Conservation (phyloP, 2,329 filamentous ascomycete species). For the Claviceps pazoutovae region DNA sequence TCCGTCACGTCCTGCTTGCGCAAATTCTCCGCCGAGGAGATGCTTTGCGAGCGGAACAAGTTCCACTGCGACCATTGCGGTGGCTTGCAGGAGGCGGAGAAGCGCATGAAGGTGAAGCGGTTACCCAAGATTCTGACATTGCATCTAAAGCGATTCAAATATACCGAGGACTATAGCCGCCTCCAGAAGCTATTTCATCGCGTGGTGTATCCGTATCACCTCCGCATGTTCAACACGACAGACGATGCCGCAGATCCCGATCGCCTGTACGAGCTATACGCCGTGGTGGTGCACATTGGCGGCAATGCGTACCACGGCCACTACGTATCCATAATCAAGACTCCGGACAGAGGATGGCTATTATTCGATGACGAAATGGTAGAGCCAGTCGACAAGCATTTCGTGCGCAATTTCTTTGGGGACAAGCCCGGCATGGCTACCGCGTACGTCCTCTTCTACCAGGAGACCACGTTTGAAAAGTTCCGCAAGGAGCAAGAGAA, state of each 20-base stretch:
- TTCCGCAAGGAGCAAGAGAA: slow-evolving; percentile 67
- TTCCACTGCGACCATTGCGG: slow-evolving; percentile 98
- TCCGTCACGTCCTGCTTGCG: slow-evolving; percentile 90
- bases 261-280: slow-evolving; percentile 88
- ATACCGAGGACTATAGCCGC: slow-evolving; percentile 86
- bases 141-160: slow-evolving; percentile 95
- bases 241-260: slow-evolving; percentile 91
- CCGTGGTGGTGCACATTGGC: slow-evolving; percentile 93
- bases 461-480: slow-evolving; percentile 65
- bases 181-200: slow-evolving; percentile 94
- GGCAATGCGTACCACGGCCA: slow-evolving; percentile 95
- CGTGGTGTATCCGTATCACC: slow-evolving; percentile 91
- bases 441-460: slow-evolving; percentile 95
- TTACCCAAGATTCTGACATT: slow-evolving; percentile 82
- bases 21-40: slow-evolving; percentile 95
- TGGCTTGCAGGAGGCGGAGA: slow-evolving; percentile 92
- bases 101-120: slow-evolving; percentile 97
- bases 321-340: slow-evolving; percentile 96
- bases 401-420: slow-evolving; percentile 93
- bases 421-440: slow-evolving; percentile 84
- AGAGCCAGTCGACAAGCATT: slow-evolving; percentile 91
- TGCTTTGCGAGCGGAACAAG: slow-evolving; percentile 96
- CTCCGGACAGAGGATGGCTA: slow-evolving; percentile 87
- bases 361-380: slow-evolving; percentile 98
- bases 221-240: slow-evolving; percentile 94